Conservation (phyloP, 2,329 filamentous ascomycete species). For the Dactylellina sp. region DNA sequence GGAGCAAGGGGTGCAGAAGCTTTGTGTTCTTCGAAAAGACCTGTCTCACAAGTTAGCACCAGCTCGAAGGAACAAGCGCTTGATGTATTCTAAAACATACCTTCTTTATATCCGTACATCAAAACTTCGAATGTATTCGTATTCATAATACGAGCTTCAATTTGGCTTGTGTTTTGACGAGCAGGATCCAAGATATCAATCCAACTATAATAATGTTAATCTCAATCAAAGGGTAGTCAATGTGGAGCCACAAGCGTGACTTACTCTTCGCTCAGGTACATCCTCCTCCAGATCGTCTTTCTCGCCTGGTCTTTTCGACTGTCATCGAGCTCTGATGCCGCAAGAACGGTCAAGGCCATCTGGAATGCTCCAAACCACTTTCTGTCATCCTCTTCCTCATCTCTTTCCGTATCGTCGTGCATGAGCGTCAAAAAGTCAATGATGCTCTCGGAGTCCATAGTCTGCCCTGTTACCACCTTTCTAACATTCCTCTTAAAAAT, state of each 20-base stretch:
- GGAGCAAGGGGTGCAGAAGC: conserved; percentile 37
- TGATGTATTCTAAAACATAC: conserved; percentile 69
- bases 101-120: conserved; percentile 72
- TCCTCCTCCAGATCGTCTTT: conserved; percentile 85
- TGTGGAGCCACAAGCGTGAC: conserved; percentile 10
- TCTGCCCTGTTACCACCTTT: conserved; percentile 77
- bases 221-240: not conserved
- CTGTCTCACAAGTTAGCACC: conserved; percentile 11
- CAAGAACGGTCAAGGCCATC: conserved; percentile 75
- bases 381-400: conserved; percentile 12
- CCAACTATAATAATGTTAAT: conserved; percentile 69
- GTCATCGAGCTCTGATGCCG: conserved; percentile 69
- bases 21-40: conserved; percentile 52
- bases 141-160: conserved; percentile 72
- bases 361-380: conserved; percentile 74
- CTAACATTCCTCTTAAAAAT: conserved; percentile 78
- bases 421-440: conserved; percentile 86
- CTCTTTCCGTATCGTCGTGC: conserved; percentile 66
- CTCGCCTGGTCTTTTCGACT: conserved; percentile 71
- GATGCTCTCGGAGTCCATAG: conserved; percentile 73
- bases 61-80: not conserved
- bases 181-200: conserved; percentile 79
- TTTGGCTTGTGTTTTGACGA: conserved; percentile 76
- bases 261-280: conserved; percentile 80
- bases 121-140: conserved; percentile 79